Conservation (phyloP, 495 filamentous ascomycete species). For the Penicillium malachiteum region DNA sequence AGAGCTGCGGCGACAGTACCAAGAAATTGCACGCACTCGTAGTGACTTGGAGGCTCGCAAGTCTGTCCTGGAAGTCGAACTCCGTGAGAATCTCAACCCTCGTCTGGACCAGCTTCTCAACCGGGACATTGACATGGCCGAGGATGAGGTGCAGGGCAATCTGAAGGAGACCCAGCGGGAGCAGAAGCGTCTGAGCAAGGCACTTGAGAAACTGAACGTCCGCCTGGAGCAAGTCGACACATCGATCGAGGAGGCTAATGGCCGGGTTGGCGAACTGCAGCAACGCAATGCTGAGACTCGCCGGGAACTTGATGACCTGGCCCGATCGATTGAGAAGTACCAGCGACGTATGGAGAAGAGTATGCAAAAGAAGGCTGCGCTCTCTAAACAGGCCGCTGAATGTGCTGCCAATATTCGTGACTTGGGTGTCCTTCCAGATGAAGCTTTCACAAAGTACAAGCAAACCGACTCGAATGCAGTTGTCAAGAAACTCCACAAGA, state of each 20-base stretch:
- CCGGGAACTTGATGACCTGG: conserved; percentile 69
- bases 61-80: conserved; percentile 73
- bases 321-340: conserved; percentile 77
- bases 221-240: conserved; percentile 71
- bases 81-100: conserved; percentile 80
- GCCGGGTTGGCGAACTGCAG: conserved; percentile 59
- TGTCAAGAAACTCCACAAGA: conserved; percentile 83
- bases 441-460: conserved; percentile 89
- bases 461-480: conserved; percentile 75
- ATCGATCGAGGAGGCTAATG: conserved; percentile 64
- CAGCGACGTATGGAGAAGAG: conserved; percentile 92
- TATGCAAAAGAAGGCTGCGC: conserved; percentile 77
- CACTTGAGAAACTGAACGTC: conserved; percentile 58
- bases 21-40: conserved; percentile 68
- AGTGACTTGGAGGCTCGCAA: conserved; percentile 81
- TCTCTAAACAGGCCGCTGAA: conserved; percentile 73
- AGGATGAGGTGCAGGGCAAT: conserved; percentile 58
- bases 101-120: conserved; percentile 83
- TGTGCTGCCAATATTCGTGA: conserved; percentile 86
- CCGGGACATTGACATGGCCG: conserved; percentile 69
- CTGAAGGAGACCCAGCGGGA: conserved; percentile 80
- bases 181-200: conserved; percentile 70
- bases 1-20: conserved; percentile 69
- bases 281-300: conserved; percentile 65
- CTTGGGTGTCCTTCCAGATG: conserved; percentile 88